Evolutionary conservation across 768 basidiomycete species (phyloP).

Genomic region (Leccinum arenicola): DNA sequence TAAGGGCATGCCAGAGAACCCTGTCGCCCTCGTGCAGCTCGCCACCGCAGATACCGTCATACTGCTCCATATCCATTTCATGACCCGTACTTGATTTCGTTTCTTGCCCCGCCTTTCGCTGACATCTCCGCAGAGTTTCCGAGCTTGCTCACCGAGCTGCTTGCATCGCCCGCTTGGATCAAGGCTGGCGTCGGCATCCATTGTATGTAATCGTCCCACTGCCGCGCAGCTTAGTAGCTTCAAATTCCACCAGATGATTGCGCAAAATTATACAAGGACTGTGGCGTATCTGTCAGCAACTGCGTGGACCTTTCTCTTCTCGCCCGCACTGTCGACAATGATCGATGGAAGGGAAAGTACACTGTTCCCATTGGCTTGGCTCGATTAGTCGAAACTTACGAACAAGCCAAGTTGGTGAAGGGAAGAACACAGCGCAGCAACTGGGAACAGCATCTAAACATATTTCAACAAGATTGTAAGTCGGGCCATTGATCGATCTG

Average conservation of each 20-base stretch:
- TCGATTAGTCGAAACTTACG: conserved; percentile 61
- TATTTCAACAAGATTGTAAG: conserved; percentile 59
- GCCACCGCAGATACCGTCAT: conserved; percentile 53
- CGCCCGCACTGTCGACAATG: conserved; percentile 68
- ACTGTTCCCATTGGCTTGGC: conserved; percentile 58
- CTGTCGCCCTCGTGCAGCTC: conserved; percentile 72
- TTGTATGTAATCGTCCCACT: conserved; percentile 37
- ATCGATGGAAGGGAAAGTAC: conserved; percentile 71
- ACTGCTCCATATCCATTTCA: conserved; percentile 63
- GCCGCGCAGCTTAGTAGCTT: background rate
- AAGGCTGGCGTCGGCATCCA: conserved; percentile 79
- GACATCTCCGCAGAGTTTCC: conserved; percentile 47
- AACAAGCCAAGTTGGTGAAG: conserved; percentile 51
- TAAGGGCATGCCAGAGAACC: conserved; percentile 58
- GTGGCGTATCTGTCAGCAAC: conserved; percentile 41
- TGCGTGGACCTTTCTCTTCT: conserved; percentile 70
- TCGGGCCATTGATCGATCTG: conserved; percentile 4
- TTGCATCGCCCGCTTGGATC: conserved; percentile 49
- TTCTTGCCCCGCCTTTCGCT: background rate
- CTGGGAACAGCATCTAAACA: conserved; percentile 56
- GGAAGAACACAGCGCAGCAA: conserved; percentile 63
- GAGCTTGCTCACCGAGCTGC: conserved; percentile 44
- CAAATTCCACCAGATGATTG: conserved; percentile 53
- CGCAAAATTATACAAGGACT: conserved; percentile 55
- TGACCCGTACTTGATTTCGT: conserved; percentile 39